Conservation (phyloP, 2,329 filamentous ascomycete species). For the Nigrospora sphaerica region DNA sequence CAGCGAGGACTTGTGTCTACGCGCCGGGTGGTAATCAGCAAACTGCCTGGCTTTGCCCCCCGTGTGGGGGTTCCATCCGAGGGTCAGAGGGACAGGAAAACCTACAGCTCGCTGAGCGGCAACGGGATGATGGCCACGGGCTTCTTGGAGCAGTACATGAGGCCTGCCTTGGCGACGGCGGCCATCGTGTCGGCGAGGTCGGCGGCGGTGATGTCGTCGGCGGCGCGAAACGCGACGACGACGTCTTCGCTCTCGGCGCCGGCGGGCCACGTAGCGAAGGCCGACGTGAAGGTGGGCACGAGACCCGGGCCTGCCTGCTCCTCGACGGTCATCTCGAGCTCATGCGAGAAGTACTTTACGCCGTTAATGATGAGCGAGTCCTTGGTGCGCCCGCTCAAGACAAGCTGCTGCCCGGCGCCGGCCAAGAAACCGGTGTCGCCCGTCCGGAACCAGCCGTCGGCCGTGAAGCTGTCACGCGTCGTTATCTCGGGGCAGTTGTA, state of each 20-base stretch:
- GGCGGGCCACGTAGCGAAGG: neutral
- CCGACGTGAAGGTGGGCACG: neutral
- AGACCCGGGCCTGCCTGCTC: neutral
- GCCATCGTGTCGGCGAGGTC: neutral
- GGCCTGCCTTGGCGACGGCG: neutral
- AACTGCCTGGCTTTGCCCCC: no score
- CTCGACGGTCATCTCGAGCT: neutral
- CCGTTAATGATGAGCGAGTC: constrained; percentile 1
- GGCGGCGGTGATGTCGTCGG: neutral
- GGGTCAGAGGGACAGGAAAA: neutral
- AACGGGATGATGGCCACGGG: constrained; percentile 7
- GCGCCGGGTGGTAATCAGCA: no score
- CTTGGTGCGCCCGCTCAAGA: neutral
- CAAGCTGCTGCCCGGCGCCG: neutral
- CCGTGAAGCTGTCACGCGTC: neutral
- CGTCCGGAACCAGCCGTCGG: neutral
- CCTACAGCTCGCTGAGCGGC: neutral
- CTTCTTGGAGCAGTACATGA: constrained; percentile 2
- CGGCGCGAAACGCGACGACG: neutral
- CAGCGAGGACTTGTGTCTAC: constrained; percentile 1
- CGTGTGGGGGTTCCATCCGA: no score
- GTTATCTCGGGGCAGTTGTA: neutral
- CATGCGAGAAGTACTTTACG: constrained; percentile 1
- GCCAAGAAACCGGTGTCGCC: neutral
- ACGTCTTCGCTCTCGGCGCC: constrained; percentile 1